phyloP scores from a whole-genome alignment of 495 filamentous ascomycete species.

The Neurospora terricola region DNA sequence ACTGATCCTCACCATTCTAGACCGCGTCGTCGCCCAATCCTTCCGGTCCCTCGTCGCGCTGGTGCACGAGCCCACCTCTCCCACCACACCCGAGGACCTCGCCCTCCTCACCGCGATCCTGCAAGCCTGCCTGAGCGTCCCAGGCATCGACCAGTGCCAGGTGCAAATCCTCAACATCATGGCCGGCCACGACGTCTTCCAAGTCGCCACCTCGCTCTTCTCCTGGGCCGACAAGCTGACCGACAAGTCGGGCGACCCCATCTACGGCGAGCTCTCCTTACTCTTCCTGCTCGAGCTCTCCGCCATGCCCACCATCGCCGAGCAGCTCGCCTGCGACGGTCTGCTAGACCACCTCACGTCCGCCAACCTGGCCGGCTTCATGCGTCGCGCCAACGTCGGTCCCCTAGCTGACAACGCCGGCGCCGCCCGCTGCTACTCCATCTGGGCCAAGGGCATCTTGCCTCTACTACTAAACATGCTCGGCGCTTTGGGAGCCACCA shows the following conservation, averaged over 20 bases:
- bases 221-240: constrained; percentile 84
- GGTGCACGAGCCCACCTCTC: constrained; percentile 49
- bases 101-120: constrained; percentile 83
- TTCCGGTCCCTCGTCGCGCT: constrained; percentile 67
- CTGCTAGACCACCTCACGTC: constrained; percentile 65
- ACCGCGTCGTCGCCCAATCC: constrained; percentile 66
- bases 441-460: constrained; percentile 82
- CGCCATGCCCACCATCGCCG: constrained; percentile 67
- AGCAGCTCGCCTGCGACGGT: constrained; percentile 78
- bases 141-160: constrained; percentile 49
- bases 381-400: constrained; percentile 58
- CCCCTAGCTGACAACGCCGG: constrained; percentile 51
- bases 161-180: constrained; percentile 57
- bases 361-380: constrained; percentile 62
- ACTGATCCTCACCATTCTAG: constrained; percentile 61
- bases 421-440: constrained; percentile 55
- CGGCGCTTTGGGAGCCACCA: constrained; percentile 62
- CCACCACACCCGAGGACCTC: constrained; percentile 58
- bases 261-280: constrained; percentile 85
- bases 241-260: constrained; percentile 61
- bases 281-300: constrained; percentile 84
- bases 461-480: constrained; percentile 88
- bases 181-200: constrained; percentile 56
- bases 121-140: constrained; percentile 68
- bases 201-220: constrained; percentile 77